Conservation (phyloP, 2,329 filamentous ascomycete genomes). For the Ophiostoma triangulosporum region DNA sequence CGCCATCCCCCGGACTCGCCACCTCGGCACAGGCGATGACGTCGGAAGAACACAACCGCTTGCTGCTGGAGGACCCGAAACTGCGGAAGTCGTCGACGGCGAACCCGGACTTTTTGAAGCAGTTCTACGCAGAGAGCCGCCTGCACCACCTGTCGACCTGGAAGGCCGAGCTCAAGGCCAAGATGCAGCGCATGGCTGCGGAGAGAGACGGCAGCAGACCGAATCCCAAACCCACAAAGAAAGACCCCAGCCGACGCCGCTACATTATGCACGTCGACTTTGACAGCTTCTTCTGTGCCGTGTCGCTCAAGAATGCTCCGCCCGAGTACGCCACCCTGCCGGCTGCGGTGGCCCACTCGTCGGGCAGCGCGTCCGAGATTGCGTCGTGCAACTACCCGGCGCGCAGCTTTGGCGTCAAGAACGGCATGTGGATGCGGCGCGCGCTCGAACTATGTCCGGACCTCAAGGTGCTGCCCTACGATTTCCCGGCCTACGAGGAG, state of each 20-base stretch:
- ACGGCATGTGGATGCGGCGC: slow-evolving; percentile 99
- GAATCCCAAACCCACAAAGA: slow-evolving; percentile 24
- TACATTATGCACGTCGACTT: slow-evolving; percentile 97
- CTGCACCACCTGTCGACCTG: slow-evolving; percentile 90
- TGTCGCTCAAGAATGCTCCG: slow-evolving; percentile 67
- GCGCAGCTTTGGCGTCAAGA: slow-evolving; percentile 74
- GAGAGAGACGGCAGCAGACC: slow-evolving; percentile 40
- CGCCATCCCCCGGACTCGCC: not conserved
- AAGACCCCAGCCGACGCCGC: slow-evolving; percentile 47
- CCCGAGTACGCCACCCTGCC: slow-evolving; percentile 70
- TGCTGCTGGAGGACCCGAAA: slow-evolving; percentile 69
- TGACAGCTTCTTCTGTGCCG: slow-evolving; percentile 94
- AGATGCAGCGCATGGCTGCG: slow-evolving; percentile 66
- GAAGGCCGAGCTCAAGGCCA: slow-evolving; percentile 88
- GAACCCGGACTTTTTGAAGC: slow-evolving; percentile 84
- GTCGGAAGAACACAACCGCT: slow-evolving; percentile 84
- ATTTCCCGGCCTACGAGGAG: slow-evolving; percentile 89
- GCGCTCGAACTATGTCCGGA: slow-evolving; percentile 73
- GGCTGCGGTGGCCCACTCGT: slow-evolving; percentile 76
- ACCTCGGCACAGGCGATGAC: slow-evolving; percentile 36
- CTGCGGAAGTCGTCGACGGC: slow-evolving; percentile 81
- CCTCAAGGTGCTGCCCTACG: slow-evolving; percentile 83
- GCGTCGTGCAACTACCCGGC: slow-evolving; percentile 44
- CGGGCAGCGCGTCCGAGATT: slow-evolving; percentile 30
- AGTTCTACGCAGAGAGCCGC: slow-evolving; percentile 90